Evolutionary conservation across 495 filamentous ascomycete species (phyloP).

Genomic region (Lasiosphaeria miniovina): DNA sequence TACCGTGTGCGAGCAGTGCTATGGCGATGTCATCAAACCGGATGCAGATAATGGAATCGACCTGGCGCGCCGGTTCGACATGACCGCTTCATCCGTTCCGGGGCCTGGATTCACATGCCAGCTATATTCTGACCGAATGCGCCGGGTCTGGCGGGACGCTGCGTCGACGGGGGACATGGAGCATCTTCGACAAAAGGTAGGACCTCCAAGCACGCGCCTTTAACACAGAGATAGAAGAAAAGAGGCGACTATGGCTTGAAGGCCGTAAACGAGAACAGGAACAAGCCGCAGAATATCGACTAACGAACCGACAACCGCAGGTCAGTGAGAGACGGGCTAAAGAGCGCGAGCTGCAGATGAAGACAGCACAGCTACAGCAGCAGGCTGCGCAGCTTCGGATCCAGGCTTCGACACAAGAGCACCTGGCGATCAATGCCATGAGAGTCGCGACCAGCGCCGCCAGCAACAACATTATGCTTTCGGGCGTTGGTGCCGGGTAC

Average conservation of each 20-base stretch:
- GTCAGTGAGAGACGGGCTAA: constrained; percentile 8
- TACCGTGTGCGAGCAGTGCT: constrained; percentile 16
- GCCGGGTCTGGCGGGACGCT: constrained; percentile 14
- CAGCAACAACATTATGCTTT: constrained; percentile 14
- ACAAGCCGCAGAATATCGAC: not conserved
- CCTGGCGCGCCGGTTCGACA: constrained; percentile 6
- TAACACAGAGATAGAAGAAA: not conserved
- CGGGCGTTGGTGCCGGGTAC: constrained; percentile 9
- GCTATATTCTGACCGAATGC: constrained; percentile 16
- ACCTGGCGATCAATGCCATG: constrained; percentile 8
- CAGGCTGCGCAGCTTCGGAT: constrained; percentile 7
- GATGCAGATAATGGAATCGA: constrained; percentile 4
- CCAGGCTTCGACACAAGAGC: constrained; percentile 11
- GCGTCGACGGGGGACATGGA: constrained; percentile 10
- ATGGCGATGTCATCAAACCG: constrained; percentile 1
- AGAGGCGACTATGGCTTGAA: not conserved
- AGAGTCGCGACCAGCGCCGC: constrained; percentile 1
- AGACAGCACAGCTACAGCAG: constrained; percentile 5
- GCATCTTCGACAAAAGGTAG: constrained; percentile 9
- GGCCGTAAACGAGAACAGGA: not conserved
- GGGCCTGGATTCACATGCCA: constrained; percentile 13
- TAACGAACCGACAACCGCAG: not conserved
- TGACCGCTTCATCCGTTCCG: not conserved
- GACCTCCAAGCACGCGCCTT: not conserved
- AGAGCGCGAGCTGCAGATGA: constrained; percentile 12